Evolutionary conservation across 495 filamentous ascomycete species (phyloP), one percentile per base, ranked within the genome.

Genomic region (Annulohypoxylon bovei): DNA sequence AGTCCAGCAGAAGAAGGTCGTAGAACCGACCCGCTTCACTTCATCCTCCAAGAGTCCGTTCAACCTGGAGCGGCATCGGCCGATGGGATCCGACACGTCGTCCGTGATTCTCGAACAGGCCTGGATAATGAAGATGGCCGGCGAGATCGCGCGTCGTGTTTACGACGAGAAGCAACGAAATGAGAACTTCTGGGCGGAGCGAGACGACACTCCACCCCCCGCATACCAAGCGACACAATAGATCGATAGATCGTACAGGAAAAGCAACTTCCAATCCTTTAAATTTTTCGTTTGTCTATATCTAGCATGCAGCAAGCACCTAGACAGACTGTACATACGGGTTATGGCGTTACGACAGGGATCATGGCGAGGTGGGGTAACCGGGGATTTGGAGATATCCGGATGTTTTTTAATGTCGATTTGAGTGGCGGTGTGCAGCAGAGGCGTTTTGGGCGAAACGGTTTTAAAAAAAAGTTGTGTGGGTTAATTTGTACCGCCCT

Each of bases 101-200:
- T 83, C 82, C 2, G 86, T 88, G 16, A 88, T 93, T 16, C 81
- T 97, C 30, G 92, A 97, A 68, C 91, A 94, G 76, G 91, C 92
- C 0, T 94, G 94, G 87, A 90, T 98, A 70, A 90, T 91, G 82
- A 93, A 94, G 81, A 91, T 99, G 79, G 94, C 95, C 5, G 87
- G 88, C 47, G 95, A 99, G 79, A 94, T 98, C 47, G 93, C 93
- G 40, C 86, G 91, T 70, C 90, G 91, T 27, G 90, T 95, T 67
- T 89, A 93, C 61, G 92, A 97, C 53, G 83, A 85, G 75, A 80
- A 86, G 75, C 78, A 81, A 71, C 82, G 84, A 63, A 82, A 83
- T 62, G 68, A 78, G 47, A 74, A 75, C 18, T 81, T 81, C 25
- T 84, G 78, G 80, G 82, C 79, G 27, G 86, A 81, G 57, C 77